phyloP scores from a whole-genome alignment of 176 grass and related monocot species.

The Musa itinerans region DNA sequence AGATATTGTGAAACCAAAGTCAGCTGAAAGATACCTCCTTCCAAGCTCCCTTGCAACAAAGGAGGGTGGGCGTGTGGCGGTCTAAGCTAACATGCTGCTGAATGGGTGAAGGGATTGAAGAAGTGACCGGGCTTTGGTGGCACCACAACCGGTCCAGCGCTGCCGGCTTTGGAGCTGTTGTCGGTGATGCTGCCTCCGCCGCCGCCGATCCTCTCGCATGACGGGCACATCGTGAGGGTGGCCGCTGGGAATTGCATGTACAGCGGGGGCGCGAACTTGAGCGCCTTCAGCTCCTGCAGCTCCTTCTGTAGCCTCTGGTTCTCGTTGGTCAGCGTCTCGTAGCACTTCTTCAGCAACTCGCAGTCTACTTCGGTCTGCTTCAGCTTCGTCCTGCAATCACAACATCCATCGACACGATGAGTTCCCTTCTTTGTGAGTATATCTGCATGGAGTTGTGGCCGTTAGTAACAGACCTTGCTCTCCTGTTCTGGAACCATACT shows the following conservation, averaged over 20 bases:
- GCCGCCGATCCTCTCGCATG: slow-evolving; percentile 63
- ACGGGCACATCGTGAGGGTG: slow-evolving; percentile 76
- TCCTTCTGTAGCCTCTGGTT: slow-evolving; percentile 74
- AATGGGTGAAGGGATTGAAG: slow-evolving; percentile 91
- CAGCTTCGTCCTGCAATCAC: slow-evolving; percentile 67
- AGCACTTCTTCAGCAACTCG: slow-evolving; percentile 86
- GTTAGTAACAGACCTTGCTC: slow-evolving; percentile 55
- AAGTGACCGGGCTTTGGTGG: slow-evolving; percentile 44
- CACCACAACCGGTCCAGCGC: slow-evolving; percentile 36
- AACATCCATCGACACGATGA: too few species aligned
- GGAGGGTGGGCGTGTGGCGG: not conserved
- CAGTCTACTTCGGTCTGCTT: slow-evolving; percentile 99
- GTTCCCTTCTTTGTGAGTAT: too few species aligned
- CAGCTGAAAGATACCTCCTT: not conserved
- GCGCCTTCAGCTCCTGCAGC: slow-evolving; percentile 61
- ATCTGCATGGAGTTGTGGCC: too few species aligned
- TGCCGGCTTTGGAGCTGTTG: slow-evolving; percentile 21
- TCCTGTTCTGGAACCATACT: slow-evolving; percentile 96
- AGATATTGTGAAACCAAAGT: not conserved
- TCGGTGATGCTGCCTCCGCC: not conserved
- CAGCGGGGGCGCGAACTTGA: slow-evolving; percentile 53
- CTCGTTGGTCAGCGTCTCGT: slow-evolving; percentile 79
- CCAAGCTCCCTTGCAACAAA: not conserved
- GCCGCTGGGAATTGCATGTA: slow-evolving; percentile 78
- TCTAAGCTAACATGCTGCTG: slow-evolving; percentile 58